Percentiles rank a stretch among this genome's conserved stretches.
phyloP scores from a whole-genome alignment of 805 yeast genomes.

The Saccharomycopsis sp. region DNA sequence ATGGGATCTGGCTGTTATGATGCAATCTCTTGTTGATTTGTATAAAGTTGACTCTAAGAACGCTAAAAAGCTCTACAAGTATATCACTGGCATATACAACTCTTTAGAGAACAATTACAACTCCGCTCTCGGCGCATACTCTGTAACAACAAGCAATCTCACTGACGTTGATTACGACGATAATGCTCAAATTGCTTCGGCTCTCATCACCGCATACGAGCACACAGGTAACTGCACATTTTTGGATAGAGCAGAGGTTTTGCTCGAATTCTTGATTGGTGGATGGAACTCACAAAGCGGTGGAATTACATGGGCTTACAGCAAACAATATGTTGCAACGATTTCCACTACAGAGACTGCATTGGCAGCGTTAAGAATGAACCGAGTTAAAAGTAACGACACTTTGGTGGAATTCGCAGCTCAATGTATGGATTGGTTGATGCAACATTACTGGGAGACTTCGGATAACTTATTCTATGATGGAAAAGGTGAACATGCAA shows the following conservation, averaged over 20 bases:
- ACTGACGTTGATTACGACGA: constrained; percentile 62
- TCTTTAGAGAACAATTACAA: background rate
- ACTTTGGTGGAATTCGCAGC: constrained; percentile 47
- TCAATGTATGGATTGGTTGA: constrained; percentile 52
- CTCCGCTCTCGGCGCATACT: background rate
- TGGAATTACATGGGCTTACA: constrained; percentile 61
- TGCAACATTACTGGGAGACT: constrained; percentile 43
- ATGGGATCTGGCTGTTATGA: constrained; percentile 65
- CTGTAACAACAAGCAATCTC: background rate
- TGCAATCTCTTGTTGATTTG: constrained; percentile 56
- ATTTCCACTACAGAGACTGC: constrained; percentile 65
- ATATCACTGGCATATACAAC: background rate
- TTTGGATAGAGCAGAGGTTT: constrained; percentile 49
- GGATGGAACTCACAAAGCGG: constrained; percentile 52
- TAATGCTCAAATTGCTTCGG: constrained; percentile 65
- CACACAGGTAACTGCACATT: constrained; percentile 51
- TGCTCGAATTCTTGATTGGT: constrained; percentile 55
- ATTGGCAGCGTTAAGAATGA: constrained; percentile 49
- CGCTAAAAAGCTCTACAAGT: background rate
- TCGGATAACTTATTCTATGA: constrained; percentile 51
- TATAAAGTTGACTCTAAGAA: background rate
- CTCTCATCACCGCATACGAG: constrained; percentile 57
- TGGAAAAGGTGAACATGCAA: constrained; percentile 40
- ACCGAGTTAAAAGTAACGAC: constrained; percentile 46
- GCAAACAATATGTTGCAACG: constrained; percentile 51